phyloP scores from a whole-genome alignment of 768 basidiomycete species.

The Russula sp. region DNA sequence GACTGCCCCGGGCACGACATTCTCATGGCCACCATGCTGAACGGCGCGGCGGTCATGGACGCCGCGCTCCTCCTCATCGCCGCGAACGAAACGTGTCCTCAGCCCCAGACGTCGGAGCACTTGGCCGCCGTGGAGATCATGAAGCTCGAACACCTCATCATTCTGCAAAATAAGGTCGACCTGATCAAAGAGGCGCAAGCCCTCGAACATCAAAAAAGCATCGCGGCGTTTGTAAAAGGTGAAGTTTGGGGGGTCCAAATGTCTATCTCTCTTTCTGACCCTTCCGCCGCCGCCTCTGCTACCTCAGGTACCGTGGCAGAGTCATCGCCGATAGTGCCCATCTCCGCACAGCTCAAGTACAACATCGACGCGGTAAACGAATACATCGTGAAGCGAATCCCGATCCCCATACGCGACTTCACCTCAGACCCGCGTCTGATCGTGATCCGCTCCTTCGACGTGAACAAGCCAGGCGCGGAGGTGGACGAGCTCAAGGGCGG shows the following conservation, averaged over 20 bases:
- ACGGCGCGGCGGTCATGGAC: constrained; percentile 99
- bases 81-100: constrained; percentile 97
- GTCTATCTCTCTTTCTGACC: too few species aligned
- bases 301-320: constrained; percentile 92
- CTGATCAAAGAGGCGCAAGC: constrained; percentile 93
- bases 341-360: constrained; percentile 97
- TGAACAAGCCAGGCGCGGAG: constrained; percentile 97
- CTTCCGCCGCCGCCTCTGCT: background rate
- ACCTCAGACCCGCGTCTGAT: constrained; percentile 86
- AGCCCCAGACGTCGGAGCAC: constrained; percentile 98
- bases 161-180: constrained; percentile 98
- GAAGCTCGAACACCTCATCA: constrained; percentile 97
- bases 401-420: constrained; percentile 92
- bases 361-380: constrained; percentile 99
- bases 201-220: constrained; percentile 93
- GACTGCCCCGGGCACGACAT: constrained; percentile 98
- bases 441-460: constrained; percentile 98
- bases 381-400: constrained; percentile 95
- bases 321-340: constrained; percentile 95
- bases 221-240: constrained; percentile 94
- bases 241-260: too few species aligned
- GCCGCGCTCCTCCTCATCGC: constrained; percentile 93
- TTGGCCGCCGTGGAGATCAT: constrained; percentile 98
- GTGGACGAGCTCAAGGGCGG: constrained; percentile 97
- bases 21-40: constrained; percentile 99